A percentile compares a stretch with the other conserved stretches of the same genome.
phyloP scores from a whole-genome alignment of 192 early-diverging fungal species.

The Linnemannia elongata region DNA sequence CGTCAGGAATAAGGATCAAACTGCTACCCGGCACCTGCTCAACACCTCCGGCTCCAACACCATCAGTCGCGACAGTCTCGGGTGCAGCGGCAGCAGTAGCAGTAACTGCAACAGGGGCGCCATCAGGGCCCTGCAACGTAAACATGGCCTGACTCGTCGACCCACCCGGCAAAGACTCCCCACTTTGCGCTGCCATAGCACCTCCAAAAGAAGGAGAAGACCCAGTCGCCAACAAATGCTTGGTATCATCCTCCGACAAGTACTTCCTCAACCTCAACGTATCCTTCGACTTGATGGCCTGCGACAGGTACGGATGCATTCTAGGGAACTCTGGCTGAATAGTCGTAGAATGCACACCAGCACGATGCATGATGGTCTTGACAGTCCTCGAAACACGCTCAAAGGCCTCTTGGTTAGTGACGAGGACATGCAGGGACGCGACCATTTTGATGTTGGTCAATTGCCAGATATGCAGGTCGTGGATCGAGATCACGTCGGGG shows the following conservation, averaged over 20 bases:
- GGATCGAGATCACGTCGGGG: conserved; percentile 78
- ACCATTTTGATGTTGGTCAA: conserved; percentile 87
- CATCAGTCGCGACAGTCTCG: background rate
- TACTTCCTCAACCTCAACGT: background rate
- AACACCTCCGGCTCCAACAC: background rate
- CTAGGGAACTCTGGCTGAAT: conserved; percentile 89
- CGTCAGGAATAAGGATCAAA: conserved; percentile 9
- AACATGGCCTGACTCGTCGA: background rate
- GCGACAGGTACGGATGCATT: conserved; percentile 36
- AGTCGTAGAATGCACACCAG: conserved; percentile 90
- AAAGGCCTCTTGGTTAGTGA: conserved; percentile 73
- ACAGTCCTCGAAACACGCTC: conserved; percentile 79
- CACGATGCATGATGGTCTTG: conserved; percentile 81
- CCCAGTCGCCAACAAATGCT: conserved; percentile 5
- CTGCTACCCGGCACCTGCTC: background rate
- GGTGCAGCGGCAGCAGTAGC: background rate
- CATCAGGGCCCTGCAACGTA: background rate
- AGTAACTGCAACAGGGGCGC: background rate
- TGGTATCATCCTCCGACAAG: conserved; percentile 22
- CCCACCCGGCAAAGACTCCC: conserved; percentile 9
- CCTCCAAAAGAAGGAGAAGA: conserved; percentile 14
- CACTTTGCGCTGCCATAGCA: conserved; percentile 12
- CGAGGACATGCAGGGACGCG: conserved; percentile 85
- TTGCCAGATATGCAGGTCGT: conserved; percentile 96
- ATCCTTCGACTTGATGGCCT: background rate